These are phyloP conservation scores for Apophysomyces variabilis DNA, from an alignment of 371 early-diverging fungal species.

Conservation along the genomic window DNA sequence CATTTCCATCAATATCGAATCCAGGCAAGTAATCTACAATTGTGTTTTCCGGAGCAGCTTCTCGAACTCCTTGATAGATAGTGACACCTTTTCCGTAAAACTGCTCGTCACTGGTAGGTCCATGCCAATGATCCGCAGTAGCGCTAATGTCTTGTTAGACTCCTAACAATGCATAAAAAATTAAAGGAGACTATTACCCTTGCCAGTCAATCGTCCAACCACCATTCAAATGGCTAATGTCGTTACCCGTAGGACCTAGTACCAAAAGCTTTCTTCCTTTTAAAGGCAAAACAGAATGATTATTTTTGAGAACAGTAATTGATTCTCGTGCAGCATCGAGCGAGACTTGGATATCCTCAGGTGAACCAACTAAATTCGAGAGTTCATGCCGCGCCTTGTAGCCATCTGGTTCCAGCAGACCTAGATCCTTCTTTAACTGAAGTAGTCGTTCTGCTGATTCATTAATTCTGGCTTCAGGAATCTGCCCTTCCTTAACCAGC, in stretches of 20 bases:
- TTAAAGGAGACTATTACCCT: slow-evolving; percentile 22
- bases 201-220: slow-evolving; percentile 70
- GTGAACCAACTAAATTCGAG: slow-evolving; percentile 36
- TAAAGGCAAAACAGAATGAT: slow-evolving; percentile 51
- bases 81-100: slow-evolving; percentile 54
- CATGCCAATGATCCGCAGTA: slow-evolving; percentile 44
- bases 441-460: slow-evolving; percentile 56
- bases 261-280: slow-evolving; percentile 39
- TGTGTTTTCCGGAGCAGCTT: slow-evolving; percentile 39
- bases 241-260: slow-evolving; percentile 55
- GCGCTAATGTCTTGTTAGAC: slow-evolving; percentile 16
- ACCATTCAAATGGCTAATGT: slow-evolving; percentile 52
- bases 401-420: slow-evolving; percentile 54
- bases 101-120: slow-evolving; percentile 46
- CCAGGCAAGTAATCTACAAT: slow-evolving; percentile 37
- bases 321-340: slow-evolving; percentile 61
- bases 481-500: slow-evolving; percentile 38
- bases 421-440: slow-evolving; percentile 65
- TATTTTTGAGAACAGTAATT: slow-evolving; percentile 63
- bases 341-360: slow-evolving; percentile 51
- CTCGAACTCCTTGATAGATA: slow-evolving; percentile 46
- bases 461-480: slow-evolving; percentile 49
- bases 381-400: slow-evolving; percentile 43
- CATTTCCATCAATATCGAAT: slow-evolving; percentile 31
- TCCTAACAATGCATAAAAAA: not conserved